Conservation (phyloP, 2,329 filamentous ascomycete genomes). For the Tricladium varicosporioides region DNA sequence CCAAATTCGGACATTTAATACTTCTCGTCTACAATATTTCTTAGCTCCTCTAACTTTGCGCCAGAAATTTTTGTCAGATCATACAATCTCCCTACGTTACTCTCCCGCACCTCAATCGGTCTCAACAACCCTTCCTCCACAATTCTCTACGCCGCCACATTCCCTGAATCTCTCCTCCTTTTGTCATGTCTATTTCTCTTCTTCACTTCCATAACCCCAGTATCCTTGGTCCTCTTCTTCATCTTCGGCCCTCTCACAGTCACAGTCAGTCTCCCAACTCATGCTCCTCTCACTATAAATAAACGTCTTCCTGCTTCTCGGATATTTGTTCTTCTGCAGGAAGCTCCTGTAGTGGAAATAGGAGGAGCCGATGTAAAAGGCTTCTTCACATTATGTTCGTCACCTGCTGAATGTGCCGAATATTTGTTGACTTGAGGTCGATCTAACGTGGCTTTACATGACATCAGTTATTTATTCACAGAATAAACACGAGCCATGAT, state of each 20-base stretch:
- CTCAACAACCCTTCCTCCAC: not conserved
- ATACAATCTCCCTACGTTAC: not conserved
- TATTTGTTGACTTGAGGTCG: too few relatives aligned
- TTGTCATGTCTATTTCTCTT: constrained; percentile 2
- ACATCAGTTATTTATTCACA: too few relatives aligned
- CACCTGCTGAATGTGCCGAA: too few relatives aligned
- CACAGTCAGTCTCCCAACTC: constrained; percentile 17
- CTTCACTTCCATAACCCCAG: constrained; percentile 1
- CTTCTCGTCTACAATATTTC: too few relatives aligned
- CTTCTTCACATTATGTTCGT: too few relatives aligned
- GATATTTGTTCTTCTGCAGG: constrained; percentile 51
- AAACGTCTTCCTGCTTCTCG: constrained; percentile 56
- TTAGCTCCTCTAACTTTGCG: too few relatives aligned
- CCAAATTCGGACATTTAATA: not conserved
- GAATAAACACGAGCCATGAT: too few relatives aligned
- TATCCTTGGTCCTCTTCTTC: not conserved
- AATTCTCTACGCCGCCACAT: not conserved
- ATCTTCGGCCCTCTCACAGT: constrained; percentile 22
- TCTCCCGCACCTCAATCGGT: not conserved
- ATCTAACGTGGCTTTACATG: too few relatives aligned
- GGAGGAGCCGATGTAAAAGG: constrained; percentile 58
- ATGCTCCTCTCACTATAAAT: constrained; percentile 67
- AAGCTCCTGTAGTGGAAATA: constrained; percentile 71
- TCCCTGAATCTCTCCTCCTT: not conserved
- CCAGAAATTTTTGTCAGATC: too few relatives aligned